phyloP scores from a whole-genome alignment of 176 grass and related monocot genomes.

The Cenchrus americanus region DNA sequence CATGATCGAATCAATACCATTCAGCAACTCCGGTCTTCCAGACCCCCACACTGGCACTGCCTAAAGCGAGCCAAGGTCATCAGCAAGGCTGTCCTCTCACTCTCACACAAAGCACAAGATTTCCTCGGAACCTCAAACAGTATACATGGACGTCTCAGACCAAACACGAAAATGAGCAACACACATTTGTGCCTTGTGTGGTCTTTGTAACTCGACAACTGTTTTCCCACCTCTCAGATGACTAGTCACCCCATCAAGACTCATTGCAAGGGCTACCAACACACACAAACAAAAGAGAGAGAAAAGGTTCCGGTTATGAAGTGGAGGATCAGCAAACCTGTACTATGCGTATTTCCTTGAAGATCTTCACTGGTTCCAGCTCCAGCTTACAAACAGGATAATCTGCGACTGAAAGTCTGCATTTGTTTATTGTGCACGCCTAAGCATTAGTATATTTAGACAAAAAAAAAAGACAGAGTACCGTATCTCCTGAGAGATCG shows the following conservation, averaged over 20 bases:
- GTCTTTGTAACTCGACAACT: neutral
- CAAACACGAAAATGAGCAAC: conserved; percentile 13
- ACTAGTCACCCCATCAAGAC: neutral
- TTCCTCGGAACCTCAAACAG: neutral
- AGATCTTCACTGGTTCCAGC: conserved; percentile 9
- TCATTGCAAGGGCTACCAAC: neutral
- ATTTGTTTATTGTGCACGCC: conserved; percentile 20
- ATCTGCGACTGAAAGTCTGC: neutral
- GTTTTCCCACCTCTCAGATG: neutral
- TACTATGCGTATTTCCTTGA: neutral
- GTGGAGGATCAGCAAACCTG: conserved; percentile 12
- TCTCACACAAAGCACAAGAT: neutral
- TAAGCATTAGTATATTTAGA: conserved; percentile 14
- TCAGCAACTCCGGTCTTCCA: neutral
- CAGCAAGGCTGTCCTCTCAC: conserved; percentile 18
- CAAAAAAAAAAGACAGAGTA: neutral
- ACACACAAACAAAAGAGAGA: neutral
- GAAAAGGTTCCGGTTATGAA: neutral
- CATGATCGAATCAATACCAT: conserved; percentile 60
- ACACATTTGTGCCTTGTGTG: neutral
- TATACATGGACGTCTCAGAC: conserved; percentile 6
- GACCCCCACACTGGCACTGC: conserved; percentile 24
- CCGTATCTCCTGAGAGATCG: conserved; percentile 42
- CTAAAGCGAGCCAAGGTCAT: conserved; percentile 44
- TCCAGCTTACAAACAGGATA: neutral